Base-by-base conservation (phyloP, 805 yeast species). In the Wickerhamiella sorbophila region DNA sequence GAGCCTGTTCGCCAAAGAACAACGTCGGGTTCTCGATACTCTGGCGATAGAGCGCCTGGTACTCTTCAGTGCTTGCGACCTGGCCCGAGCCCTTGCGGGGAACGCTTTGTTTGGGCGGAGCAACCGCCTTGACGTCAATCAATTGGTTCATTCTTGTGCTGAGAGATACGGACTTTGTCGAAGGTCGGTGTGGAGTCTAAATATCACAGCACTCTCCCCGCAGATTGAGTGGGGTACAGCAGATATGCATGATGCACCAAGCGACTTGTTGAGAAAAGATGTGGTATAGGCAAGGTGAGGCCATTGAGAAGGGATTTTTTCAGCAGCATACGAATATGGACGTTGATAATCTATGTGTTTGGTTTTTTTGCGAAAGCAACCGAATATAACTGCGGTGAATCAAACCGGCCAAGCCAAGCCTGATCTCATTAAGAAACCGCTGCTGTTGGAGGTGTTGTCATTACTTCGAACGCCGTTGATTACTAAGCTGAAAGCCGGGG, bases 1-100 rank as follows among this genome's bases (percentile, higher is more conserved):
- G 53, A 15, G 78, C 82, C 60, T 63, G 63, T 9, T 66, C 65
- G 40, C 77, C 79, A 50, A 72, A 76, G 52, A 76, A 76, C 26
- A 52, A 50, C 42, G 64, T 62, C 1, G 82, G 81, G 47, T 72
- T 62, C 41, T 67, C 67, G 48, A 76, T 69, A 20, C 79, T 72
- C 55, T 76, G 71, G 44, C 70, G 58, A 60, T 76, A 73, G 62
- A 70, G 51, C 41, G 60, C 49, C 43, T 68, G 52, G 57, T 75
- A 75, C 44, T 73, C 67, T 17, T 63, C 76, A 41, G 74, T 60
- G 31, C 70, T 67, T 20, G 63, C 48, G 43, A 75, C 55, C 55
- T 71, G 64, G 10, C 40, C 47, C 27, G 22, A 26, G 22, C 36
- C 40, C 8, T 40, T 38, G 17, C 39, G 35, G 26, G 47, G 47